Conservation (phyloP, 2,329 filamentous ascomycete genomes). For the Talaromyces amestolkiae region DNA sequence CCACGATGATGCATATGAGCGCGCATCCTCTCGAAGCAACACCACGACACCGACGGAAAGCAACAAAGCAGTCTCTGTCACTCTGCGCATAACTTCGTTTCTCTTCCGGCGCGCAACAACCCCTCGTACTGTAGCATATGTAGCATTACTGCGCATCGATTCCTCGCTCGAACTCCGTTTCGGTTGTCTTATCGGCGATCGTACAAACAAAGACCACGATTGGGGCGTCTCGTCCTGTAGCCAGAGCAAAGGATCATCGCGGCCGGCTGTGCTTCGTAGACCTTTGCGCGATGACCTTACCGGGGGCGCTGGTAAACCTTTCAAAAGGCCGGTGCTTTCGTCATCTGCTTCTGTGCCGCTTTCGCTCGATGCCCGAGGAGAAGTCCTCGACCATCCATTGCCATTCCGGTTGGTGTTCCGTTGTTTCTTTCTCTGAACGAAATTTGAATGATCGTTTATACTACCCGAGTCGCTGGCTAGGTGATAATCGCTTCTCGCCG, state of each 20-base stretch:
- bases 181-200: slow-evolving; percentile 28
- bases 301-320: slow-evolving; percentile 78
- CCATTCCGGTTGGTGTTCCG: slow-evolving; percentile 23
- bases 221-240: slow-evolving; percentile 28
- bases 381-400: slow-evolving; percentile 42
- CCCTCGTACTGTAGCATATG: neutral
- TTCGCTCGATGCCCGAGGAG: slow-evolving; percentile 67
- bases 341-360: slow-evolving; percentile 95
- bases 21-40: slow-evolving; percentile 32
- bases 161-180: slow-evolving; percentile 35
- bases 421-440: slow-evolving; percentile 34
- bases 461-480: slow-evolving; percentile 10
- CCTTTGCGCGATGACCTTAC: slow-evolving; percentile 70
- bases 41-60: slow-evolving; percentile 51
- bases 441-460: slow-evolving; percentile 1
- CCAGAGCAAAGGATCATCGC: slow-evolving; percentile 30
- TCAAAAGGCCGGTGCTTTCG: slow-evolving; percentile 73
- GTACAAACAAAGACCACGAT: slow-evolving; percentile 33
- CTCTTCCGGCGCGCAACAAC: slow-evolving; percentile 33
- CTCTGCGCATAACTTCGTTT: slow-evolving; percentile 47
- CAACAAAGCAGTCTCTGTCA: slow-evolving; percentile 55
- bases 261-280: slow-evolving; percentile 50
- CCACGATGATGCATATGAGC: slow-evolving; percentile 36
- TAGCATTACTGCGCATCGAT: slow-evolving; percentile 2
- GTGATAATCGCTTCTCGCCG: slow-evolving; percentile 20